Base-by-base conservation (phyloP, 164 flowering plant species). In the Piper longum region DNA sequence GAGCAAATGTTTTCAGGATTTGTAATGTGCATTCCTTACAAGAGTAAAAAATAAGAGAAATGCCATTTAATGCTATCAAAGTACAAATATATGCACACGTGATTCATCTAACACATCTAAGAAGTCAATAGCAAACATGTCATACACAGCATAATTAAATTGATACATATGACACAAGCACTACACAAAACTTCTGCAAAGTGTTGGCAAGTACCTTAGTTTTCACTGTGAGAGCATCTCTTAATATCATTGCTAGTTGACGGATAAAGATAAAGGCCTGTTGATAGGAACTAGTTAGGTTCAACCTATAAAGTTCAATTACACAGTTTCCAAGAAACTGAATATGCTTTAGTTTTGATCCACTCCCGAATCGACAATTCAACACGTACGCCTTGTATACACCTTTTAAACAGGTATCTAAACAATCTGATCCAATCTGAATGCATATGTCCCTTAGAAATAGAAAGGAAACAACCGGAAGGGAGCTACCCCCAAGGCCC, bases 401-500 rank as follows among this genome's bases (percentile, higher is more conserved):
- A 57, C 97, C 97, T 74, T 80, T 93, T 66, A 88, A 79, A 78
- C 89, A 87, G 59, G 82, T 84, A 69, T 90, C 93, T 44, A 88
- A 52, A 69, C 91, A 85, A 71, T 87, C 93, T 48, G 97, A 78
- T 67, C 97, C 97, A 63, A 88, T 74, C n/a, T 87, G 83, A 58
- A 90, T 71, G 69, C 96, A 93, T 45, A 86, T 60, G 63, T 87
- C 97, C 76, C 95, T 82, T 16, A 93, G 36, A 73, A 93, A 90
- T 5, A 91, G 80, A 67, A 88, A 84, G 39, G 97, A 83, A 63
- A 76, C 85, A 69, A 84, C 81, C 17, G 99, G 87, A 57, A 90
- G 91, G 56, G 91, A 87, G 70, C 96, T 96, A 58, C 84, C 86
- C 17, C 96, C 96, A 39, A 96, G 84, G 54, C 99, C 90, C 99